Evolutionary conservation across 495 filamentous ascomycete species (phyloP).

Genomic region (Hypomontagnella monticulosa): DNA sequence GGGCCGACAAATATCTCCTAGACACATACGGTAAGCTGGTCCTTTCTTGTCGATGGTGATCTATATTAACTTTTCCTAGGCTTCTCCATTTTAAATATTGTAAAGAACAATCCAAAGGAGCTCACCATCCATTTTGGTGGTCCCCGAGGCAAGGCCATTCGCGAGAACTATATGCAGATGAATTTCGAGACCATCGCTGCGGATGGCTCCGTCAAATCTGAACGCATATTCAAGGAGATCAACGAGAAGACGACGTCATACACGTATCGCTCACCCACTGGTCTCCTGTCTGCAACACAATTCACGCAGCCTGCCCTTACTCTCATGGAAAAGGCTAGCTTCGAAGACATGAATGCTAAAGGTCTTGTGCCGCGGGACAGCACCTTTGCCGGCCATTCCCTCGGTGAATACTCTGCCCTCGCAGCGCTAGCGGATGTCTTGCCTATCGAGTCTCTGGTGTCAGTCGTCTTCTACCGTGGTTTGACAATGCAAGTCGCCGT

Average conservation of each 20-base stretch:
- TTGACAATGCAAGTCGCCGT: slow-evolving; percentile 99
- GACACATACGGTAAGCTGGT: slow-evolving; percentile 88
- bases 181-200: slow-evolving; percentile 95
- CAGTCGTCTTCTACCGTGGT: slow-evolving; percentile 98
- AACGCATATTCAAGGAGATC: slow-evolving; percentile 99
- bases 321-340: slow-evolving; percentile 99
- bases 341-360: slow-evolving; percentile 98
- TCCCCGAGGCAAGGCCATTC: slow-evolving; percentile 94
- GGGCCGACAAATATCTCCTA: slow-evolving; percentile 96
- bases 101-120: slow-evolving; percentile 99
- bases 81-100: slow-evolving; percentile 97
- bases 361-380: slow-evolving; percentile 95
- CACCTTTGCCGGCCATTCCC: slow-evolving; percentile 96
- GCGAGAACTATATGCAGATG: slow-evolving; percentile 99
- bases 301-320: slow-evolving; percentile 98
- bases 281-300: slow-evolving; percentile 95
- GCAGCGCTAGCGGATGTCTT: slow-evolving; percentile 98
- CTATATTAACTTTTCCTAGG: slow-evolving; percentile 64
- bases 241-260: slow-evolving; percentile 90
- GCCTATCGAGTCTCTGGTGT: slow-evolving; percentile 97
- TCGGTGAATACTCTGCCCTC: slow-evolving; percentile 97
- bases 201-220: slow-evolving; percentile 92
- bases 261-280: slow-evolving; percentile 95
- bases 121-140: slow-evolving; percentile 98
- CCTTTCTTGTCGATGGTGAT: neutral